Evolutionary conservation across 306 rosid genomes (phyloP).

Genomic region (Quercus bicolor): DNA sequence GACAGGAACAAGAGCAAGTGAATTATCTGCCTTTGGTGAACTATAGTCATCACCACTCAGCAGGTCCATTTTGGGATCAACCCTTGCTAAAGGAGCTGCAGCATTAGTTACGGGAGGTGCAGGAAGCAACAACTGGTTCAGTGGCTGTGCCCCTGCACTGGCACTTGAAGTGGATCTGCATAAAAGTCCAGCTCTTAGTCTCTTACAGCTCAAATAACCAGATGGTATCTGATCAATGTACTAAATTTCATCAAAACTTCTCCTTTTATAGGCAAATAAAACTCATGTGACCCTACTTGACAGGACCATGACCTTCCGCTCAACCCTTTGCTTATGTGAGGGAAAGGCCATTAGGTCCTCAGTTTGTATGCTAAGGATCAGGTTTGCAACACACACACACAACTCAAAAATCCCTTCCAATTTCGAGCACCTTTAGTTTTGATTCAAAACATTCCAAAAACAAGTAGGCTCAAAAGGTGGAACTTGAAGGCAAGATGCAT

Average conservation of each 20-base stretch:
- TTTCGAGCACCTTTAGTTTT: not conserved
- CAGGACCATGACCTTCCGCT: not conserved
- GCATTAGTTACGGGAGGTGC: slow-evolving; percentile 64
- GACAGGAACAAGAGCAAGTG: slow-evolving; percentile 89
- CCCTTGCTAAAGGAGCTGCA: slow-evolving; percentile 34
- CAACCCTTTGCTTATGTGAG: not conserved
- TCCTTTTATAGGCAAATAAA: not conserved
- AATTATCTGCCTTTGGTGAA: slow-evolving; percentile 74
- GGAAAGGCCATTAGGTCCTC: not conserved
- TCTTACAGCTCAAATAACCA: slow-evolving; percentile 27
- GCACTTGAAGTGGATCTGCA: slow-evolving; percentile 61
- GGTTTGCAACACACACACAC: not conserved
- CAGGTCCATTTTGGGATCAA: slow-evolving; percentile 75
- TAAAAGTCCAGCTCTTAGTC: slow-evolving; percentile 5
- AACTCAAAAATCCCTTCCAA: not conserved
- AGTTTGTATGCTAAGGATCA: not conserved
- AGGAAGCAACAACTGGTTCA: slow-evolving; percentile 74
- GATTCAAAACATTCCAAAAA: not conserved
- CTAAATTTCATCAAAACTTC: slow-evolving; percentile 8
- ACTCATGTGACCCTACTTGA: not conserved
- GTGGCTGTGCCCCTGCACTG: slow-evolving; percentile 59
- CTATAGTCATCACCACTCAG: slow-evolving; percentile 91
- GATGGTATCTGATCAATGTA: slow-evolving; percentile 6
- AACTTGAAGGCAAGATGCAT: not conserved
- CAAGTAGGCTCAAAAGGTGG: not conserved